Percentiles rank a stretch among this genome's conserved stretches.
phyloP scores from a whole-genome alignment of 2,329 filamentous ascomycete species.

The Curvularia lunata region DNA sequence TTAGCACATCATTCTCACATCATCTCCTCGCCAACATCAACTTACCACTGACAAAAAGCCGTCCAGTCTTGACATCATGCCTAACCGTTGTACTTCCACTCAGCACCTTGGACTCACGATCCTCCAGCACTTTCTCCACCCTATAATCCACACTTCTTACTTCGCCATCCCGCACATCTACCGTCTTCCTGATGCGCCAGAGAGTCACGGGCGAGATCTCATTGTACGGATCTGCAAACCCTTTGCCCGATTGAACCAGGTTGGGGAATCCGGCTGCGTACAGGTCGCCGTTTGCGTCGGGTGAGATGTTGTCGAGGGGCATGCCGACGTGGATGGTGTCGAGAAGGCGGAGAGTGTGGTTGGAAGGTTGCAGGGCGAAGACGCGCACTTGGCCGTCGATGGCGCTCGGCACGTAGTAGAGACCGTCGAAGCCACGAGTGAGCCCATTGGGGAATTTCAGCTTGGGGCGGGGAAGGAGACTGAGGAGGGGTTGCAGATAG shows the following conservation, averaged over 20 bases:
- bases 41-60: constrained; percentile 36
- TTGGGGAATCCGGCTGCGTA: constrained; percentile 34
- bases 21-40: neutral
- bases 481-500: constrained; percentile 9
- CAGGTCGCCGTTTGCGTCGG: constrained; percentile 35
- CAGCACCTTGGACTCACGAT: constrained; percentile 29
- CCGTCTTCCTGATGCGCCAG: constrained; percentile 29
- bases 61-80: constrained; percentile 36
- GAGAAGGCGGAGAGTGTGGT: constrained; percentile 27
- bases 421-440: constrained; percentile 27
- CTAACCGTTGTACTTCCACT: constrained; percentile 33
- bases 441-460: constrained; percentile 43
- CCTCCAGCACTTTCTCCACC: constrained; percentile 38
- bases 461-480: constrained; percentile 21
- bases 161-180: constrained; percentile 1
- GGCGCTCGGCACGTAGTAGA: constrained; percentile 38
- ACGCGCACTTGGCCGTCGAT: constrained; percentile 35
- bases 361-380: constrained; percentile 16
- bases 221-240: constrained; percentile 24
- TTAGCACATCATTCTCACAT: neutral
- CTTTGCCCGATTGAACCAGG: constrained; percentile 13
- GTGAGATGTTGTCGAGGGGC: constrained; percentile 38
- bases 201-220: constrained; percentile 26
- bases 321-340: constrained; percentile 34
- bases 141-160: constrained; percentile 20